A percentile compares a stretch with the other conserved stretches of the same genome.
Conservation (phyloP, 2,329 filamentous ascomycete genomes). For the Trichophyton rubrum region DNA sequence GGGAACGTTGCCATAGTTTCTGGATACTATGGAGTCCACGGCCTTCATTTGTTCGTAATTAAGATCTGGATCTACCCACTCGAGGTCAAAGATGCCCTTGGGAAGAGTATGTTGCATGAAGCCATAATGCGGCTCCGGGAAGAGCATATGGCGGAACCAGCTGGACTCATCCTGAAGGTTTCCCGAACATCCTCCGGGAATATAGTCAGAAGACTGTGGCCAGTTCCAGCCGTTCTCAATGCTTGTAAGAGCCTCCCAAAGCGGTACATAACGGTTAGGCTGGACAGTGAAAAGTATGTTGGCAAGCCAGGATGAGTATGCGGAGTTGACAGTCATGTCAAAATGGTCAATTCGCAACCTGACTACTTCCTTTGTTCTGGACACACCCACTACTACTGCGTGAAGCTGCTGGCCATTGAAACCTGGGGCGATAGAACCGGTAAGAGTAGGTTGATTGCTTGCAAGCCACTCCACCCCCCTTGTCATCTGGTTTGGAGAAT, state of each 20-base stretch:
- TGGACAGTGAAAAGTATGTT: conserved; percentile 18
- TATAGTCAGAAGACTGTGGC: conserved; percentile 39
- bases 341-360: conserved; percentile 15
- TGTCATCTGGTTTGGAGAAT: conserved; percentile 12
- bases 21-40: conserved; percentile 30
- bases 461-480: conserved; percentile 14
- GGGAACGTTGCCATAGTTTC: conserved; percentile 34
- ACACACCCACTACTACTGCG: conserved; percentile 17
- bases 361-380: conserved; percentile 14
- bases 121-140: conserved; percentile 29
- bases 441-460: conserved; percentile 11
- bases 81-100: conserved; percentile 22
- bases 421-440: conserved; percentile 15
- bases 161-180: conserved; percentile 6
- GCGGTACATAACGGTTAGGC: conserved; percentile 10
- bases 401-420: conserved; percentile 18
- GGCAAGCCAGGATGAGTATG: conserved; percentile 9
- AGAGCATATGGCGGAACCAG: conserved; percentile 31
- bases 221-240: conserved; percentile 33
- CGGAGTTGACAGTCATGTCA: not conserved
- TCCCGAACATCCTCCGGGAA: conserved; percentile 26
- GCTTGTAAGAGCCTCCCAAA: conserved; percentile 15
- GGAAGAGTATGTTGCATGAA: conserved; percentile 29
- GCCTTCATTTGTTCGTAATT: conserved; percentile 40
- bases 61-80: conserved; percentile 29